Percentiles rank a stretch among this genome's conserved stretches.
phyloP scores from a whole-genome alignment of 2,329 filamentous ascomycete genomes.

The Aspergillus awamori region DNA sequence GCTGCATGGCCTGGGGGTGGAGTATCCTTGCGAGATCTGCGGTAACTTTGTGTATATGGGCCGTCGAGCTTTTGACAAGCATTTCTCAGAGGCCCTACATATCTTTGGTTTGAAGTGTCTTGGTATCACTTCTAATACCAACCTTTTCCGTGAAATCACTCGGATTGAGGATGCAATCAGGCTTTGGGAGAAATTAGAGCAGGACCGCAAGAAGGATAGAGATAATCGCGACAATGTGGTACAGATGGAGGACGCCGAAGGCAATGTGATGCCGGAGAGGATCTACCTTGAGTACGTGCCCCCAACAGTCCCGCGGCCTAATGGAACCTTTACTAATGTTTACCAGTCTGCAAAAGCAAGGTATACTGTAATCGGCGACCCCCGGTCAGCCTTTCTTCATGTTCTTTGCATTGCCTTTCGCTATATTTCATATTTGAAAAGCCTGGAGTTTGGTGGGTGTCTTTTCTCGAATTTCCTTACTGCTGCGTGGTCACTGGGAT shows the following conservation, averaged over 20 bases:
- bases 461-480: constrained; percentile 17
- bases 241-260: constrained; percentile 97
- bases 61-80: constrained; percentile 92
- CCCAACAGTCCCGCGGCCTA: background rate
- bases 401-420: constrained; percentile 14
- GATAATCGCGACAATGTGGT: constrained; percentile 80
- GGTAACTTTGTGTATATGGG: constrained; percentile 99
- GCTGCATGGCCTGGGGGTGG: constrained; percentile 89
- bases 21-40: constrained; percentile 94
- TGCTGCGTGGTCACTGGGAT: constrained; percentile 19
- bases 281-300: constrained; percentile 77
- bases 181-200: constrained; percentile 91
- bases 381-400: background rate
- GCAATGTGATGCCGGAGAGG: constrained; percentile 99
- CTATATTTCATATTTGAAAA: constrained; percentile 25
- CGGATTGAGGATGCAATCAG: constrained; percentile 84
- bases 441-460: constrained; percentile 36
- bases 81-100: constrained; percentile 92
- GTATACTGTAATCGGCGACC: constrained; percentile 63
- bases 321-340: constrained; percentile 26
- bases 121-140: constrained; percentile 82
- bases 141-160: constrained; percentile 90
- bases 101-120: constrained; percentile 92
- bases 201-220: constrained; percentile 77
- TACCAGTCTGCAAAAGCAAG: constrained; percentile 76